Conservation (phyloP, 1,284 basidiomycete genomes). For the Puccinia sorghi region DNA sequence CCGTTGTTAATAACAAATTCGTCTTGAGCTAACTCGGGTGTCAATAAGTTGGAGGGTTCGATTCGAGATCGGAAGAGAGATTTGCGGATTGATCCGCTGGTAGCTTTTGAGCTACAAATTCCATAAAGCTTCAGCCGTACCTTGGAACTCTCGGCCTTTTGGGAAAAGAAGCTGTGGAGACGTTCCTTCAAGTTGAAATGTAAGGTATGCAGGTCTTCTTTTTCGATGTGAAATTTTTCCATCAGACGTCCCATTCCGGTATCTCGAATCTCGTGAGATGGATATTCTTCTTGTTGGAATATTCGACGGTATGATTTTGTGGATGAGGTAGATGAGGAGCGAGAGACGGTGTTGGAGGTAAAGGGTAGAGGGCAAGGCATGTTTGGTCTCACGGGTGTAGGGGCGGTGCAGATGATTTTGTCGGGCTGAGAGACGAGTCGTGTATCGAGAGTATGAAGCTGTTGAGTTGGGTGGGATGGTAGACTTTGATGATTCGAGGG, state of each 20-base stretch:
- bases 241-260: not conserved
- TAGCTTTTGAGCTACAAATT: constrained; percentile 31
- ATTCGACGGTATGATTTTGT: not conserved
- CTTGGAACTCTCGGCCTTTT: constrained; percentile 18
- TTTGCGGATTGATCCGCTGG: not conserved
- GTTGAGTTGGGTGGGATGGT: not conserved
- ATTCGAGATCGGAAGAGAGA: constrained; percentile 8
- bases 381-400: constrained; percentile 20
- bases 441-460: constrained; percentile 14
- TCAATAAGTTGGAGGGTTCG: not conserved
- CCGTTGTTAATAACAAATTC: constrained; percentile 31
- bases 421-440: constrained; percentile 2
- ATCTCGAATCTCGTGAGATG: not conserved
- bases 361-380: not conserved
- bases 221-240: constrained; percentile 12
- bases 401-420: constrained; percentile 13
- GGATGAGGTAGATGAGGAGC: not conserved
- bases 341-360: not conserved
- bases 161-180: constrained; percentile 37
- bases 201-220: constrained; percentile 6
- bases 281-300: not conserved
- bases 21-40: not conserved
- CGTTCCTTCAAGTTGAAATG: constrained; percentile 39
- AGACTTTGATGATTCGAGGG: not conserved
- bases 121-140: constrained; percentile 38